Base-by-base conservation (phyloP, 371 early-diverging fungal genomes). In the Vairimorpha necatrix region DNA sequence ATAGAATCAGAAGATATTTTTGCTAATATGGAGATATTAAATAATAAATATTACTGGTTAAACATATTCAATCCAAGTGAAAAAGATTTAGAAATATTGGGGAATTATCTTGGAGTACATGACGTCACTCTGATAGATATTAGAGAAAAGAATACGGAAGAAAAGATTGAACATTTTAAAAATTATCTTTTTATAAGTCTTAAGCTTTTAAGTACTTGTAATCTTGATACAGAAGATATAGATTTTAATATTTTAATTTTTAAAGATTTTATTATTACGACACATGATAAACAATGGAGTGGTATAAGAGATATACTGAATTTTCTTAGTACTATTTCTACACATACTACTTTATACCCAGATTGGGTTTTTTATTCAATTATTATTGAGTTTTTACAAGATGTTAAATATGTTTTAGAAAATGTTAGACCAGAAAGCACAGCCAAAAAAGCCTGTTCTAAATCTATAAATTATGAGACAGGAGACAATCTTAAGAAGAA, bases 201-300 rank as follows among this genome's bases (percentile, higher is more conserved):
- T 50, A 79, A 77, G 48, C 38, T 84, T 20, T 66, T 76, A 18
- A 39, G 58, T 14, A 67, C 72, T 9, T 66, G 70, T 36, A 38
- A 69, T 48, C 18, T 36, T 7, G 28, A 36, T 20, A 77, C 46
- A 42, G 67, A 70, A 50, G 84, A 84, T 58, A 75, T 84, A 0
- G 80, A 84, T 69, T 84, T 84, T 62, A 84, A 84, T 46, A 81
- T 84, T 54, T 53, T 84, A 14, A 56, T 84, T 7, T 84, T 81
- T 66, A 77, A 80, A 38, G 67, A 84, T 65, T 81, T 79, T 73
- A 69, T 84, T 26, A 73, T 84, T 2, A 84, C 84, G 0, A 80
- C 81, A 22, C 84, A 84, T 69, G 80, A 84, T 67, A 81, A 79
- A 67, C 70, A 65, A n/a, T 84, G 84, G 84, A 56, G 54, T 14